Evolutionary conservation across 305 asterid species (phyloP).

Genomic region (Solanum hybrid): DNA sequence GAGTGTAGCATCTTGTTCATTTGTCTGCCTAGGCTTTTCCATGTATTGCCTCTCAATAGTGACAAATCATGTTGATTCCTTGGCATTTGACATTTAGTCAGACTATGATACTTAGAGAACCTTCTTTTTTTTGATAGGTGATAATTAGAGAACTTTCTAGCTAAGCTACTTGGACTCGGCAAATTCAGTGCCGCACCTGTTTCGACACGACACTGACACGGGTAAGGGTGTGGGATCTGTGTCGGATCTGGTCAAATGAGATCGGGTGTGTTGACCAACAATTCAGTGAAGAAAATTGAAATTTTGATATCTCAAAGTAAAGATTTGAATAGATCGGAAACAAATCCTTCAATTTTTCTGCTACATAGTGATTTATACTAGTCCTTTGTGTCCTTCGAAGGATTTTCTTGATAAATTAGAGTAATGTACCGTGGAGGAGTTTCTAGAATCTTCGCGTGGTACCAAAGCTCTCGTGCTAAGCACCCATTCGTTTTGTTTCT

Average conservation of each 20-base stretch:
- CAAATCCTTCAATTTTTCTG: neutral
- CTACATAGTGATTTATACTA: neutral
- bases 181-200: neutral
- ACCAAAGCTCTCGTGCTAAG: neutral
- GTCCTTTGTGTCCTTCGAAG: neutral
- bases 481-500: neutral
- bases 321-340: neutral
- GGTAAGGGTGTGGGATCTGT: neutral
- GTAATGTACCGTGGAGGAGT: neutral
- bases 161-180: neutral
- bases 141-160: neutral
- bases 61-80: neutral
- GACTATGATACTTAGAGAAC: neutral
- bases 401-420: neutral
- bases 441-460: neutral
- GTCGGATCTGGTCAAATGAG: neutral
- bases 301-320: neutral
- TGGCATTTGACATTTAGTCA: neutral
- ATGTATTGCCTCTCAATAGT: neutral
- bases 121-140: neutral
- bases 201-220: neutral
- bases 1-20: neutral
- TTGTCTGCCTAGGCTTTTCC: neutral
- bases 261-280: neutral
- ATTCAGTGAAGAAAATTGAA: neutral